Base-by-base conservation (phyloP, 768 basidiomycete species). In the Suillus weaverae region DNA sequence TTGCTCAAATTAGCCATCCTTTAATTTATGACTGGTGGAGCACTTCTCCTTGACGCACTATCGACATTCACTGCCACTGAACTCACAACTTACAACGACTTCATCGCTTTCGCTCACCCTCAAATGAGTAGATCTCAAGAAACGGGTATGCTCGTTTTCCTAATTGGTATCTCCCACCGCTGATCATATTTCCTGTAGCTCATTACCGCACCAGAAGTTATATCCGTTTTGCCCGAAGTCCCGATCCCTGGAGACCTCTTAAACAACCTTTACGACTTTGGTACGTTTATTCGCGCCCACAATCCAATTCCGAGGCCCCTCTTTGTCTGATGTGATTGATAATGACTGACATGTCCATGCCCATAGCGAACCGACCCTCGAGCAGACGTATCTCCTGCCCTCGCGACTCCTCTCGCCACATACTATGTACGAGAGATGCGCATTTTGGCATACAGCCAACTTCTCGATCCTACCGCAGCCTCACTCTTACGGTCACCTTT, bases 1-100 rank as follows among this genome's bases (percentile, higher is more conserved):
- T n/a, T n/a, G 88, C 62, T 66, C 5, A 55, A 63, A 22, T 51
- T 96, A 38, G 90, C 93, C 36, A 90, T 93, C 66, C 90, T 95
- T n/a, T 89, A 96, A 71, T 98, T 98, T 50, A 89, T 91, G 72
- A 86, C 85, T 22, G 95, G 88, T 7, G 88, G 88, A 20, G 88
- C 89, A 41, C 86, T 97, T 11, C 82, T 99, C 64, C 85, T 95
- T 56, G 97, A 98, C 69, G 93, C 95, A 0, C 81, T 99, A 2
- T 92, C 91, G 13, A 98, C 97, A 0, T 99, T 98, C 73, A 98
- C 95, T 0, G 95, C 95, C 1, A 90, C 89, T 0, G 96, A 99
- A 71, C 79, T 98, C 14, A 79, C 98, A 62, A 80, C 86, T 0
- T 97, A 97, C 73, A 92, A 94, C 67, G 91, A 95, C 66, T 97